Evolutionary conservation across 2,329 filamentous ascomycete species (phyloP).

Genomic region (Cercospora beticola): DNA sequence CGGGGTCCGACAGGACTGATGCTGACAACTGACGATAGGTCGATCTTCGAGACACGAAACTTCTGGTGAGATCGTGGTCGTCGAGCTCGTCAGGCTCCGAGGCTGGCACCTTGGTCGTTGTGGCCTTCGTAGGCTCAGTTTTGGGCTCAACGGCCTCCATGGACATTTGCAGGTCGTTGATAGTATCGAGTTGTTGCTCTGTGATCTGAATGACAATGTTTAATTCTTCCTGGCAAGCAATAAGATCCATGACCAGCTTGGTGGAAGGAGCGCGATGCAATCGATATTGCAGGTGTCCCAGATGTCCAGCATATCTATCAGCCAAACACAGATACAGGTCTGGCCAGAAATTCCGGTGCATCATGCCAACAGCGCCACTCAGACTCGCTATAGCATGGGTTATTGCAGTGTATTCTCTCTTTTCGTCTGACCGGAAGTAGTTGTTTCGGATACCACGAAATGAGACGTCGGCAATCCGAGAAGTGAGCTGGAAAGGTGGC

Average conservation of each 20-base stretch:
- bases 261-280: constrained; percentile 45
- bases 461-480: constrained; percentile 43
- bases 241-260: constrained; percentile 47
- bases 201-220: constrained; percentile 48
- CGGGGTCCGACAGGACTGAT: constrained; percentile 40
- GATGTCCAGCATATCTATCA: constrained; percentile 45
- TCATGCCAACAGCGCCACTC: constrained; percentile 44
- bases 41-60: constrained; percentile 32
- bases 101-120: not conserved
- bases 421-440: constrained; percentile 37
- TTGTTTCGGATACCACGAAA: constrained; percentile 45
- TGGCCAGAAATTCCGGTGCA: constrained; percentile 47
- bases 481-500: constrained; percentile 44
- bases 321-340: constrained; percentile 44
- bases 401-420: constrained; percentile 41
- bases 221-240: constrained; percentile 47
- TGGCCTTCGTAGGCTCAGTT: not conserved
- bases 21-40: constrained; percentile 43
- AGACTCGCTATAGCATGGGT: constrained; percentile 42
- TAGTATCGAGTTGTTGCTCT: constrained; percentile 44
- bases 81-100: constrained; percentile 11
- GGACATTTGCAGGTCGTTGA: constrained; percentile 34
- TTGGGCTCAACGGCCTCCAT: constrained; percentile 4
- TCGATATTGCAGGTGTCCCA: constrained; percentile 46
- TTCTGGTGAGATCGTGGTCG: constrained; percentile 7